phyloP scores from a whole-genome alignment of 2,329 filamentous ascomycete genomes.

The Colletotrichum tanaceti region DNA sequence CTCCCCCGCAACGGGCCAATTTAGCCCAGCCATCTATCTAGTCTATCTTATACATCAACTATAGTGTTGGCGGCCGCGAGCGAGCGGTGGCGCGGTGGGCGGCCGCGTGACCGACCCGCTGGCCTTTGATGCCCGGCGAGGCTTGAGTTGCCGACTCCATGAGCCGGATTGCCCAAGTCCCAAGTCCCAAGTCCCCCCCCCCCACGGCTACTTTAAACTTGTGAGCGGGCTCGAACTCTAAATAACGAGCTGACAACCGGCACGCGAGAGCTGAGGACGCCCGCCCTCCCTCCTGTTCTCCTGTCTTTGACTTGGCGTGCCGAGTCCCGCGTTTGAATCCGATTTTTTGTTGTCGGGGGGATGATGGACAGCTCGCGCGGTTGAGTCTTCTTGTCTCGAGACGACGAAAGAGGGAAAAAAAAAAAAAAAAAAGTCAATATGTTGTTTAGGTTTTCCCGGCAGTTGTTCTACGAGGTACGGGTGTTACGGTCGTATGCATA shows the following conservation, averaged over 20 bases:
- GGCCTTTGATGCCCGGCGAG: no score
- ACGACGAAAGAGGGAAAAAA: no score
- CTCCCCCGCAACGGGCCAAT: slow-evolving; percentile 14
- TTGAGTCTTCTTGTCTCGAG: no score
- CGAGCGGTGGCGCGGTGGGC: background rate
- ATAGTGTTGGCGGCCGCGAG: background rate
- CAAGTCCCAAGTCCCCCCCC: no score
- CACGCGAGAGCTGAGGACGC: background rate
- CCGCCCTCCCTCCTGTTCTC: no score
- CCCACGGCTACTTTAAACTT: slow-evolving; percentile 2
- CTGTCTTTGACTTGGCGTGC: no score
- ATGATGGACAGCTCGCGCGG: no score
- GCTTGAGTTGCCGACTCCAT: slow-evolving; percentile 3
- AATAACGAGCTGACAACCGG: background rate
- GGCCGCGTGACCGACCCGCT: slow-evolving; percentile 7
- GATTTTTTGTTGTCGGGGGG: background rate
- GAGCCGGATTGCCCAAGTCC: slow-evolving; percentile 9
- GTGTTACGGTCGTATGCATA: no score
- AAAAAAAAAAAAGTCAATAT: no score
- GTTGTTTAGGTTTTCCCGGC: background rate
- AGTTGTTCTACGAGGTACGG: background rate
- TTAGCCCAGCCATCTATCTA: no score
- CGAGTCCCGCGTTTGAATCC: background rate
- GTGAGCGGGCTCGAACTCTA: background rate
- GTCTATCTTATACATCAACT: no score